A percentile compares a stretch with the other conserved stretches of the same genome.
Conservation (phyloP, 2,329 filamentous ascomycete species). For the Xylariaceae sp. region DNA sequence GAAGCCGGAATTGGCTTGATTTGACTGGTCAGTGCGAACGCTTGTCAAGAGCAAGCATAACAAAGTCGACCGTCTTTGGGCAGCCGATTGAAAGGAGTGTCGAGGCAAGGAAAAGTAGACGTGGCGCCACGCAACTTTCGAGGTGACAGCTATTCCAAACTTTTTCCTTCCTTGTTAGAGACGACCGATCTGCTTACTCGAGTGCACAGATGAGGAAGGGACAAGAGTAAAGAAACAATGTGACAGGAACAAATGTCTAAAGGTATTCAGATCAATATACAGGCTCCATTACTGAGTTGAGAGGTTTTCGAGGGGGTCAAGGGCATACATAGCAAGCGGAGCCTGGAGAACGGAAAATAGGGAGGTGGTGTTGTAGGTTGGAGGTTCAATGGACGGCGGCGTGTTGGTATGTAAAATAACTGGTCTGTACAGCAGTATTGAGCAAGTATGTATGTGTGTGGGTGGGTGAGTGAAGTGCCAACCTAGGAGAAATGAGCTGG, state of each 20-base stretch:
- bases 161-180: conserved; percentile 9
- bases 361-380: conserved; percentile 16
- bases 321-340: conserved; percentile 20
- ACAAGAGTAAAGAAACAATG: conserved; percentile 16
- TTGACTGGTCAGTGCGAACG: conserved; percentile 11
- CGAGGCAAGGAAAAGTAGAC: conserved; percentile 6
- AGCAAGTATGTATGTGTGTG: too few species aligned
- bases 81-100: conserved; percentile 19
- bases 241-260: conserved; percentile 29
- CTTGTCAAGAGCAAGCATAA: conserved; percentile 13
- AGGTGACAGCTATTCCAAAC: conserved; percentile 11
- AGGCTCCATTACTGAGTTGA: conserved; percentile 33
- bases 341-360: conserved; percentile 31
- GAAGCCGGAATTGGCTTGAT: conserved; percentile 11
- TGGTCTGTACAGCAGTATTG: too few species aligned
- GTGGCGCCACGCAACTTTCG: conserved; percentile 1
- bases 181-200: conserved; percentile 6
- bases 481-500: conserved; percentile 9
- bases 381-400: conserved; percentile 19
- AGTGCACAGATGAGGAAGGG: conserved; percentile 15
- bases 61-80: conserved; percentile 9
- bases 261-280: conserved; percentile 33
- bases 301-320: conserved; percentile 12
- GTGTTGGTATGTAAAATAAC: too few species aligned
- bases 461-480: conserved; percentile 7